phyloP scores from a whole-genome alignment of 164 flowering plant species.

The Litsea cubeba region DNA sequence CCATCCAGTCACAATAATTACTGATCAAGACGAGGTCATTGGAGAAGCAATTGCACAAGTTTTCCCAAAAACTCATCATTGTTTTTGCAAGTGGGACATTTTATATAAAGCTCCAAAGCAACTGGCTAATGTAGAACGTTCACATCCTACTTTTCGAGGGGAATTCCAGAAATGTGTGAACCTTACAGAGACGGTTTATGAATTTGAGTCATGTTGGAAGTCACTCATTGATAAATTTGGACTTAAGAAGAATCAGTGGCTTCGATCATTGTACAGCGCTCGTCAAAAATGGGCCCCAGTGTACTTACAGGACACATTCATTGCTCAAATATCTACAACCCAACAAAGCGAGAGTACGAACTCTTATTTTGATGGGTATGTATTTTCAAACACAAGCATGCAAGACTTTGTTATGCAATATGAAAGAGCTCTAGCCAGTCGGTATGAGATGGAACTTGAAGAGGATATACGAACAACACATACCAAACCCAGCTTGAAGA shows the following conservation, averaged over 20 bases:
- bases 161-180: conserved; percentile 60
- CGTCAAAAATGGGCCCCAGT: conserved; percentile 59
- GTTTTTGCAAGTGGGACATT: conserved; percentile 62
- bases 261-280: conserved; percentile 42
- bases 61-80: conserved; percentile 49
- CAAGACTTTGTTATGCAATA: conserved; percentile 44
- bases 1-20: conserved; percentile 44
- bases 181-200: conserved; percentile 52
- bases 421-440: conserved; percentile 44
- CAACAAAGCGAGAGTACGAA: conserved; percentile 31
- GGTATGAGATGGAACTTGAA: conserved; percentile 51
- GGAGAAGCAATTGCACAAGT: conserved; percentile 46
- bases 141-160: conserved; percentile 45
- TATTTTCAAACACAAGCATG: conserved; percentile 52
- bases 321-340: conserved; percentile 42
- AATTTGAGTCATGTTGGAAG: conserved; percentile 57
- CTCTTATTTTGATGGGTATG: conserved; percentile 72
- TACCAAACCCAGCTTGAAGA: conserved; percentile 61
- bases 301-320: conserved; percentile 54
- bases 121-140: conserved; percentile 40
- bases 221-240: conserved; percentile 50
- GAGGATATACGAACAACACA: conserved; percentile 57
- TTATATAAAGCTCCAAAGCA: conserved; percentile 57
- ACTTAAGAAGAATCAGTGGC: conserved; percentile 54
- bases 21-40: conserved; percentile 51